phyloP scores from a whole-genome alignment of 2,329 filamentous ascomycete species.

The Aspergillus sp. region DNA sequence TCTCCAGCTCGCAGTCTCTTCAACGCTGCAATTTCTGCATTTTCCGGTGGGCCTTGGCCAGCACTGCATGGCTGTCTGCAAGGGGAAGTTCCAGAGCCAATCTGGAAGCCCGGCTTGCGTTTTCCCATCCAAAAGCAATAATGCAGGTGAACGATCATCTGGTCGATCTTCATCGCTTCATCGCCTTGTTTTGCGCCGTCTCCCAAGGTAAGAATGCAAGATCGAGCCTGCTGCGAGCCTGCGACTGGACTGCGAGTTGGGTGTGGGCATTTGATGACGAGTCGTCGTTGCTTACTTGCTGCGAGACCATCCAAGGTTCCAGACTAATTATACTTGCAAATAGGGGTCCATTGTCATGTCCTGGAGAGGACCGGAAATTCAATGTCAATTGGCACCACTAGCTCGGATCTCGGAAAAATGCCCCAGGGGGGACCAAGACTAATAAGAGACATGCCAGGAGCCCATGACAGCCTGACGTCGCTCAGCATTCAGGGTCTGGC shows the following conservation, averaged over 20 bases:
- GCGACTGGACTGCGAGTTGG: neutral
- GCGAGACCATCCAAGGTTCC: neutral
- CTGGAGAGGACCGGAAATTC: neutral
- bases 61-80: constrained; percentile 16
- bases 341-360: neutral
- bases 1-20: neutral
- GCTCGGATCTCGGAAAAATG: neutral
- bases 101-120: neutral
- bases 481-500: neutral
- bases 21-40: constrained; percentile 16
- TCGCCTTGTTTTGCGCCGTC: neutral
- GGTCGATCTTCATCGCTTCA: constrained; percentile 3
- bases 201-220: neutral
- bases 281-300: neutral
- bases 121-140: neutral
- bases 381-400: neutral
- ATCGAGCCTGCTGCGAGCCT: neutral
- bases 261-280: neutral
- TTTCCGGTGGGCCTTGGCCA: constrained; percentile 28
- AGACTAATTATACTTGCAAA: neutral
- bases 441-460: neutral
- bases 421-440: too few species aligned
- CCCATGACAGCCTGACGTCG: neutral
- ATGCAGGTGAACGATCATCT: constrained; percentile 4
- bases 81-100: constrained; percentile 13